These are phyloP conservation scores for Schizochytrium sp. DNA, from an alignment of 108 stramenopile genomes.

Conservation along the genomic window DNA sequence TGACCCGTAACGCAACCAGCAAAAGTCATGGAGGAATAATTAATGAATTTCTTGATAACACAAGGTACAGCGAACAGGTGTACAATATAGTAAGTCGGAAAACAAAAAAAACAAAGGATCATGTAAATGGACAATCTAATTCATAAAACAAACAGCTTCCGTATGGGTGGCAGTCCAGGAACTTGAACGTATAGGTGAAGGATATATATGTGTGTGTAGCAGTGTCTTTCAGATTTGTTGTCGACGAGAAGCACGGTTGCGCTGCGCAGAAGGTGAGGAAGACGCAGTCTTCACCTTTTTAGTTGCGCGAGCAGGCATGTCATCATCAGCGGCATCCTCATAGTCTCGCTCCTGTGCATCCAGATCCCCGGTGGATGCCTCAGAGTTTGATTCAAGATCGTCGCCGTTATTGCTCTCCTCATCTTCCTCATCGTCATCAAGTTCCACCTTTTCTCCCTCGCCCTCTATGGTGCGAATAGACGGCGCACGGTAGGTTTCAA, in stretches of 20 bases:
- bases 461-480: constrained; percentile 20
- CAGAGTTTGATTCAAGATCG: neutral
- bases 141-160: too few relatives aligned
- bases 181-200: too few relatives aligned
- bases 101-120: too few relatives aligned
- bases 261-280: neutral
- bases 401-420: neutral
- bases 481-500: constrained; percentile 30
- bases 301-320: neutral
- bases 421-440: neutral
- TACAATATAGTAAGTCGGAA: too few relatives aligned
- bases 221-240: constrained; percentile 37
- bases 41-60: too few relatives aligned
- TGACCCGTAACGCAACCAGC: too few relatives aligned
- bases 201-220: too few relatives aligned
- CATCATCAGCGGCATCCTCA: neutral
- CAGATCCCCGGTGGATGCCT: neutral
- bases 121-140: too few relatives aligned
- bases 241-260: neutral
- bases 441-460: neutral
- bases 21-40: too few relatives aligned
- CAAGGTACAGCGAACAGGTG: too few relatives aligned
- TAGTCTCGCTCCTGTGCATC: neutral
- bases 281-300: constrained; percentile 33
- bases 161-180: too few relatives aligned